Percentiles rank a stretch among this genome's conserved stretches.
Conservation (phyloP, 352 stramenopile genomes). For the Phytophthora foliorum region DNA sequence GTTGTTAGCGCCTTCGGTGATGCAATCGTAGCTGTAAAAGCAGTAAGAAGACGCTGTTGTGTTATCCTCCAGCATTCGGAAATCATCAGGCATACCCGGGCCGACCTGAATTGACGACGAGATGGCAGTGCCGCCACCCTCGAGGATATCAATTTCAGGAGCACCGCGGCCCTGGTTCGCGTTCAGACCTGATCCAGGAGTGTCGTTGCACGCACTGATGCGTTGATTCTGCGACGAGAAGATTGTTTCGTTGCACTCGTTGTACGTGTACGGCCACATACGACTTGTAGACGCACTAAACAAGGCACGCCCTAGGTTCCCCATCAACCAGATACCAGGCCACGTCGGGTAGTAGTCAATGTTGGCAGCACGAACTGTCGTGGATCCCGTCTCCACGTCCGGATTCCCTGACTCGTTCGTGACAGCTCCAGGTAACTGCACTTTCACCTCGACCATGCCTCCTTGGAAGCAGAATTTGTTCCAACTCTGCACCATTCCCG, state of each 20-base stretch:
- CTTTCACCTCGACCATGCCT: constrained; percentile 89
- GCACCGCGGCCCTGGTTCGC: constrained; percentile 90
- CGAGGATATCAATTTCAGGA: constrained; percentile 97
- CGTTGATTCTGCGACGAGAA: constrained; percentile 73
- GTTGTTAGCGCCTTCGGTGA: constrained; percentile 53
- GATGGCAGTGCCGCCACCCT: constrained; percentile 84
- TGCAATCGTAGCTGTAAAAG: constrained; percentile 53
- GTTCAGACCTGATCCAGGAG: constrained; percentile 94
- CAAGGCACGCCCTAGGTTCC: constrained; percentile 95
- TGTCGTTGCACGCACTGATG: constrained; percentile 91
- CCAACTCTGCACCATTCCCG: constrained; percentile 91
- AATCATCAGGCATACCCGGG: constrained; percentile 71
- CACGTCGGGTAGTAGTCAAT: constrained; percentile 60
- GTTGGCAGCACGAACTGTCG: constrained; percentile 20
- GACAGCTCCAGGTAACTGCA: constrained; percentile 87
- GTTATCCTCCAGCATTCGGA: constrained; percentile 42
- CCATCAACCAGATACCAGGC: constrained; percentile 97
- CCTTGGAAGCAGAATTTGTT: constrained; percentile 96
- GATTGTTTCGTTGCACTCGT: constrained; percentile 86
- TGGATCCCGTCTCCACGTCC: constrained; percentile 46
- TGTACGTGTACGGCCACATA: constrained; percentile 97
- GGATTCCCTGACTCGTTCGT: constrained; percentile 53
- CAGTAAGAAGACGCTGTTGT: constrained; percentile 44
- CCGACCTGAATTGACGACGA: constrained; percentile 93
- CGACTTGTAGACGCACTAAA: constrained; percentile 95